phyloP scores from a whole-genome alignment of 2,329 filamentous ascomycete genomes.

The Neofusicoccum sp. region DNA sequence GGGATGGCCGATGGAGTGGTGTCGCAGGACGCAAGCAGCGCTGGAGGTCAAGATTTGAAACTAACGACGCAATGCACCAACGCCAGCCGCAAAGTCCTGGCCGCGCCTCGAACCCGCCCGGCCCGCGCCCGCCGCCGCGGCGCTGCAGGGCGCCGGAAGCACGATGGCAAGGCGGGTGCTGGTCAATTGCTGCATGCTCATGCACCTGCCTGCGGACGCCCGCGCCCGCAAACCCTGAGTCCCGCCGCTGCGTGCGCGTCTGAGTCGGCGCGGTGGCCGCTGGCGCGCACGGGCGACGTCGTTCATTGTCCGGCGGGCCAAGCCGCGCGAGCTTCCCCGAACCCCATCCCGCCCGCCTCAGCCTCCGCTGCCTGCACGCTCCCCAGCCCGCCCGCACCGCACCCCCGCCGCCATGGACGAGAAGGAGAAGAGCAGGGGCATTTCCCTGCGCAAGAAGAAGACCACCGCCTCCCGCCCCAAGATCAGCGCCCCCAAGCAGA shows the following conservation, averaged over 20 bases:
- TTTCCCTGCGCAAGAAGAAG: slow-evolving; percentile 64
- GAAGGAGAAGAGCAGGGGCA: slow-evolving; percentile 51
- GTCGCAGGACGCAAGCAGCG: background rate
- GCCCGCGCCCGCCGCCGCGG: no score
- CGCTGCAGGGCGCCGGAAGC: no score
- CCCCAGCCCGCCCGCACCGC: background rate
- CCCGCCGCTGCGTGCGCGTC: no score
- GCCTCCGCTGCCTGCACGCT: slow-evolving; percentile 3
- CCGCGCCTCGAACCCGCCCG: background rate
- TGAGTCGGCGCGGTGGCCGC: no score
- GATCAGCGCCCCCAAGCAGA: slow-evolving; percentile 59
- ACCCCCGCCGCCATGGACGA: slow-evolving; percentile 20
- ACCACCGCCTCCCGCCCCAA: slow-evolving; percentile 52
- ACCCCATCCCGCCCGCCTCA: slow-evolving; percentile 13
- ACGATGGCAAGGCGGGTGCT: no score
- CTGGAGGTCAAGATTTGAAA: slow-evolving; percentile 11
- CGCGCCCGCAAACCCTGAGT: no score
- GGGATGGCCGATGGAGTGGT: slow-evolving; percentile 2
- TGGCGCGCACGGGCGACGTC: background rate
- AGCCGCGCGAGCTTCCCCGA: background rate
- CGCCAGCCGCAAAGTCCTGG: slow-evolving; percentile 5
- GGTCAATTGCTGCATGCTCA: no score
- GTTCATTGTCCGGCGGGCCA: slow-evolving; percentile 7
- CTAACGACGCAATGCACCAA: slow-evolving; percentile 12
- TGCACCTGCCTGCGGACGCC: no score